Conservation (phyloP, 495 filamentous ascomycete genomes). For the Penicillium robsamsonii region DNA sequence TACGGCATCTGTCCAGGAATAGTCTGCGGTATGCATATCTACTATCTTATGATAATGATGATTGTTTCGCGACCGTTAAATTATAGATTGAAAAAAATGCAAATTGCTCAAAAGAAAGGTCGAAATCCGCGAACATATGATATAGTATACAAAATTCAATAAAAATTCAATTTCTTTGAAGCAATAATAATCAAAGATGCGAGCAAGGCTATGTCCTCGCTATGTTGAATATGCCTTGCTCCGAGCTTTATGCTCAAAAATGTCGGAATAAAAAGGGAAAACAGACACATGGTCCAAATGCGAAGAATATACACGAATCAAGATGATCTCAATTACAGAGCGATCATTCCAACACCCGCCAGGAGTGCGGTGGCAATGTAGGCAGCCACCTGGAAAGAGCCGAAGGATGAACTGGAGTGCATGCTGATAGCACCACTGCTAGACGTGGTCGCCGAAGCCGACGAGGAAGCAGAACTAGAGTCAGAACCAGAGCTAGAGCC, state of each 20-base stretch:
- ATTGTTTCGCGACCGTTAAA: too few species aligned
- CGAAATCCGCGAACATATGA: not conserved
- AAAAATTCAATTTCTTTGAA: too few species aligned
- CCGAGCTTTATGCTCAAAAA: not conserved
- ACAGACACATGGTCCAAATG: not conserved
- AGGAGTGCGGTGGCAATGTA: constrained; percentile 63
- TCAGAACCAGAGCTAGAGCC: constrained; percentile 19
- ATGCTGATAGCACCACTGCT: constrained; percentile 36
- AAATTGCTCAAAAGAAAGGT: not conserved
- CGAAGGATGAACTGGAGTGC: constrained; percentile 39
- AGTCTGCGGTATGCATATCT: too few species aligned
- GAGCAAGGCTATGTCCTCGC: not conserved
- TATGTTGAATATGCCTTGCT: not conserved
- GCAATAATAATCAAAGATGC: not conserved
- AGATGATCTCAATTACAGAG: constrained; percentile 51
- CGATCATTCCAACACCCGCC: constrained; percentile 70
- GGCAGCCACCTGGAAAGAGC: constrained; percentile 59
- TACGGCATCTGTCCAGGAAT: too few species aligned
- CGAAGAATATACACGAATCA: not conserved
- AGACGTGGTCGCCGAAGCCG: constrained; percentile 39
- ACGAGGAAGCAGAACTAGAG: constrained; percentile 22
- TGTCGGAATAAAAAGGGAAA: not conserved
- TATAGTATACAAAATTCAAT: not conserved
- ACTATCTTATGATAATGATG: too few species aligned
- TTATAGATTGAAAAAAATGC: not conserved